Percentiles rank a stretch among this genome's conserved stretches.
Conservation (phyloP, 169 alveolate species). For the Plasmodium chabaudi region DNA sequence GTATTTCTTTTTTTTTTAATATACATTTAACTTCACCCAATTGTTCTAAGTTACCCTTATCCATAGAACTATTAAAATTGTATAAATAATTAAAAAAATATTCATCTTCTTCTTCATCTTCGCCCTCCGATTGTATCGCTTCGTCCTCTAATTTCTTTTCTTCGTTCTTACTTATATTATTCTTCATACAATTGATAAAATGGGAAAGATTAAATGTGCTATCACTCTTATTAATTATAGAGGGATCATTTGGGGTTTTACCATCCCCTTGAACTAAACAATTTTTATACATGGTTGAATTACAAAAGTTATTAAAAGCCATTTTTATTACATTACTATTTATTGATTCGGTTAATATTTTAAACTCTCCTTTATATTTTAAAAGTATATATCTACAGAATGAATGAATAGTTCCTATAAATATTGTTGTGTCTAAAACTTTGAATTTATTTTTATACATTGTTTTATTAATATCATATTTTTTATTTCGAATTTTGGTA, state of each 20-base stretch:
- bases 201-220: background rate
- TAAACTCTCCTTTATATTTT: slow-evolving; percentile 66
- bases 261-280: background rate
- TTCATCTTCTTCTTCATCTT: slow-evolving; percentile 9
- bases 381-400: slow-evolving; percentile 77
- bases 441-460: slow-evolving; percentile 22
- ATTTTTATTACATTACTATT: slow-evolving; percentile 32
- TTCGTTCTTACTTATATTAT: slow-evolving; percentile 6
- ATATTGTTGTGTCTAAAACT: slow-evolving; percentile 42
- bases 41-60: slow-evolving; percentile 10
- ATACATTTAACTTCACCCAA: background rate
- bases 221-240: background rate
- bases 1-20: slow-evolving; percentile 29
- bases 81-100: slow-evolving; percentile 37
- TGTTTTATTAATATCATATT: slow-evolving; percentile 10
- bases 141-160: slow-evolving; percentile 22
- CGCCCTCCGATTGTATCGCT: background rate
- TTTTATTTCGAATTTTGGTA: background rate
- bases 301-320: slow-evolving; percentile 39
- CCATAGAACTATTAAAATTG: slow-evolving; percentile 8
- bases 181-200: slow-evolving; percentile 18
- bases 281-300: background rate
- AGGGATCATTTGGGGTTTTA: background rate
- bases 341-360: slow-evolving; percentile 52
- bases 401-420: slow-evolving; percentile 80